These are phyloP conservation scores for Cryphonectria naterciae DNA, from an alignment of 2,329 filamentous ascomycete species.

Conservation along the genomic window DNA sequence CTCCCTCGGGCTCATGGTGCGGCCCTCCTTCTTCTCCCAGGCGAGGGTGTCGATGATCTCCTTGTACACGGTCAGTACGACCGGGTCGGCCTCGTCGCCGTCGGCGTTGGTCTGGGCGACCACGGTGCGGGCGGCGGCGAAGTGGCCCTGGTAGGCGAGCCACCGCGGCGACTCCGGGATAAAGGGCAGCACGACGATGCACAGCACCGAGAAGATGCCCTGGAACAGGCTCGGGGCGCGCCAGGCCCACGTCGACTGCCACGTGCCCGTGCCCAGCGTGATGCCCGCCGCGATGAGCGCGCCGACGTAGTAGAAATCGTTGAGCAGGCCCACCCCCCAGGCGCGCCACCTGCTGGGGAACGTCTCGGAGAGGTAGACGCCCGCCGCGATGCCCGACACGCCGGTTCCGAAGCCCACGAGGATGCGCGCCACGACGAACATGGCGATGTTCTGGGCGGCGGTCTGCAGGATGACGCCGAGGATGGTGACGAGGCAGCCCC, in stretches of 20 bases:
- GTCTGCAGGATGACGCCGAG: slow-evolving; percentile 51
- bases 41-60: slow-evolving; percentile 52
- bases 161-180: slow-evolving; percentile 53
- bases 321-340: slow-evolving; percentile 45
- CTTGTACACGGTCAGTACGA: slow-evolving; percentile 45
- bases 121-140: slow-evolving; percentile 45
- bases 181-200: slow-evolving; percentile 44
- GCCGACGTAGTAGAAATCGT: slow-evolving; percentile 42
- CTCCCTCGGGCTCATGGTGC: slow-evolving; percentile 41
- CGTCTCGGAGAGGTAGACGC: slow-evolving; percentile 54
- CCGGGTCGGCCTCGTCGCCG: slow-evolving; percentile 45
- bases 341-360: slow-evolving; percentile 50
- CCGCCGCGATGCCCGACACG: slow-evolving; percentile 47
- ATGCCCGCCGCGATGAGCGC: slow-evolving; percentile 52
- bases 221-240: slow-evolving; percentile 47
- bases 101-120: slow-evolving; percentile 50
- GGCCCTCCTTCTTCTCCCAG: slow-evolving; percentile 48
- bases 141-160: slow-evolving; percentile 46
- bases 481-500: slow-evolving; percentile 45
- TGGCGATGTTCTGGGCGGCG: slow-evolving; percentile 54
- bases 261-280: slow-evolving; percentile 46
- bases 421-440: slow-evolving; percentile 54
- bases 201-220: slow-evolving; percentile 36
- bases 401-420: slow-evolving; percentile 52
- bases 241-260: slow-evolving; percentile 49